A percentile compares a stretch with the other conserved stretches of the same genome.
These are phyloP conservation scores for Pichia sporocuriosa DNA, from an alignment of 805 yeast genomes.

Conservation along the genomic window DNA sequence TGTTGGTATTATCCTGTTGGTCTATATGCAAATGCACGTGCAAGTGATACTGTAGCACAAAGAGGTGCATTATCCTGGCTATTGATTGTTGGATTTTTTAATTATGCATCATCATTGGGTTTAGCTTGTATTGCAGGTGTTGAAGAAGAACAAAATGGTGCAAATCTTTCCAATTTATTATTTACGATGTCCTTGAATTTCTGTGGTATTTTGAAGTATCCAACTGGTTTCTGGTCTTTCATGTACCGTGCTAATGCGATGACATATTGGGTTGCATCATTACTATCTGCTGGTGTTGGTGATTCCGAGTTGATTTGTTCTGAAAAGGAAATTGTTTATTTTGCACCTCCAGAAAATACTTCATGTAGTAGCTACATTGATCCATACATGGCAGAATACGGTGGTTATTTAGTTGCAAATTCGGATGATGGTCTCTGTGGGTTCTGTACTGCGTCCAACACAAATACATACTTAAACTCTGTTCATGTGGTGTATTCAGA, in stretches of 20 bases:
- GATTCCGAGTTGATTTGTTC: constrained; percentile 43
- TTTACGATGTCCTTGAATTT: constrained; percentile 60
- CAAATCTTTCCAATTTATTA: constrained; percentile 48
- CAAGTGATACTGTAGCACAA: constrained; percentile 38
- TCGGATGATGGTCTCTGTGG: constrained; percentile 47
- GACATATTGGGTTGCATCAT: constrained; percentile 55
- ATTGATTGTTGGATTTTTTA: constrained; percentile 37
- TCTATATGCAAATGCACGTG: constrained; percentile 50
- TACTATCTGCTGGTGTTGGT: constrained; percentile 51
- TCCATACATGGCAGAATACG: constrained; percentile 30
- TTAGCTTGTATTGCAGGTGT: constrained; percentile 53
- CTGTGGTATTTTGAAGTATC: constrained; percentile 70
- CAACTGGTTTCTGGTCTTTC: constrained; percentile 68
- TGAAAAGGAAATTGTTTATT: constrained; percentile 37
- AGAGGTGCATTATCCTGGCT: constrained; percentile 52
- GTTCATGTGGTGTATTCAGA: constrained; percentile 36
- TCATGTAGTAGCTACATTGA: constrained; percentile 53
- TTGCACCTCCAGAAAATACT: constrained; percentile 47
- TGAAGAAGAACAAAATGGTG: constrained; percentile 56
- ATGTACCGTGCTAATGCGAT: constrained; percentile 71
- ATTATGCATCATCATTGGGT: constrained; percentile 53
- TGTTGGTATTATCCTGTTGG: constrained; percentile 72
- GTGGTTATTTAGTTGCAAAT: constrained; percentile 43
- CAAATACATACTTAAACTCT: constrained; percentile 51
- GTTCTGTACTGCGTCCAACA: constrained; percentile 51